phyloP scores from a whole-genome alignment of 495 filamentous ascomycete species.

The Xylaria curta region DNA sequence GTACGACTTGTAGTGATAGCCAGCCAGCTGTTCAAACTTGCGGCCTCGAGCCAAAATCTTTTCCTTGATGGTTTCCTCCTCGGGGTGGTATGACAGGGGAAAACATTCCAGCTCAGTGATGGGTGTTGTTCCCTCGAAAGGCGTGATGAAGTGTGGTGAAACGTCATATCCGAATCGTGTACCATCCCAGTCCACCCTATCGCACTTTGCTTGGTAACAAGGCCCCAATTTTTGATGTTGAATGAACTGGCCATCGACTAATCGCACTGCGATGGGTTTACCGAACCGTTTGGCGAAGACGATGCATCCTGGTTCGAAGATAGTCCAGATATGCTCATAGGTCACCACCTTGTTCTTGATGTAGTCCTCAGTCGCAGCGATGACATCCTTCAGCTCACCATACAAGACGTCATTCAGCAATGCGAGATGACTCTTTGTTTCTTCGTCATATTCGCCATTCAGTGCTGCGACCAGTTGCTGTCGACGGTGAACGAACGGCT shows the following conservation, averaged over 20 bases:
- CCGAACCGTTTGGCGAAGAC: slow-evolving; percentile 35
- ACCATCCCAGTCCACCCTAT: slow-evolving; percentile 67
- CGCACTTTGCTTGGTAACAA: slow-evolving; percentile 48
- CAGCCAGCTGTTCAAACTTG: slow-evolving; percentile 58
- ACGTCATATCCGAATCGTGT: slow-evolving; percentile 58
- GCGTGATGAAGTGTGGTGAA: slow-evolving; percentile 50
- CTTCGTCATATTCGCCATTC: slow-evolving; percentile 53
- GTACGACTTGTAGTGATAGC: slow-evolving; percentile 68
- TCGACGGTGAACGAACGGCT: slow-evolving; percentile 73
- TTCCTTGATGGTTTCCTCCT: slow-evolving; percentile 47
- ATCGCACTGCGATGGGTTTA: slow-evolving; percentile 40
- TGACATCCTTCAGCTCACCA: slow-evolving; percentile 62
- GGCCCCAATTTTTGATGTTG: slow-evolving; percentile 39
- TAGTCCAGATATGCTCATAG: slow-evolving; percentile 55
- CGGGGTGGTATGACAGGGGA: slow-evolving; percentile 62
- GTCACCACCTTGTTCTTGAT: slow-evolving; percentile 63
- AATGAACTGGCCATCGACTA: slow-evolving; percentile 40
- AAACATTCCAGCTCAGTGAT: slow-evolving; percentile 62
- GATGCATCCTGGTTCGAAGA: slow-evolving; percentile 47
- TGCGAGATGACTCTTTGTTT: slow-evolving; percentile 60
- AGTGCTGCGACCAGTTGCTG: slow-evolving; percentile 52
- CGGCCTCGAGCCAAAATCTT: slow-evolving; percentile 55
- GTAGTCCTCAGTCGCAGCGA: slow-evolving; percentile 62
- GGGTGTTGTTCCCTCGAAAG: slow-evolving; percentile 62
- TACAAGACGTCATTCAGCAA: slow-evolving; percentile 62